phyloP scores from a whole-genome alignment of 257 asterid species.

The Solanum neorickii region DNA sequence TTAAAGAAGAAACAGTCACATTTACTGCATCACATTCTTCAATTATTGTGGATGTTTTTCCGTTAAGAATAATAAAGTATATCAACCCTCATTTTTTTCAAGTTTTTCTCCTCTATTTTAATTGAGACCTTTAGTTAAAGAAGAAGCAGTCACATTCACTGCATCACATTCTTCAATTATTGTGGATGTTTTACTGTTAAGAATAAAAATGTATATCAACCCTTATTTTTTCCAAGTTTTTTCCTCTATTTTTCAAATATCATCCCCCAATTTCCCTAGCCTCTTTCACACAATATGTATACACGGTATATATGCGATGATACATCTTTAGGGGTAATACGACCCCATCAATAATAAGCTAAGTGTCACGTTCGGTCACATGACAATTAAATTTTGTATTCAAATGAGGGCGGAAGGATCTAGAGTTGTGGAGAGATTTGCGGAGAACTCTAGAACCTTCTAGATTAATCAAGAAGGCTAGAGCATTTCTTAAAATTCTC shows the following conservation, averaged over 20 bases:
- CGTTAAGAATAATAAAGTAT: not conserved
- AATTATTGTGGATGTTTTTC: not conserved
- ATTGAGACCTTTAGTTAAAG: accelerated
- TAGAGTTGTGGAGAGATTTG: too few relatives aligned
- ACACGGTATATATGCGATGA: not conserved
- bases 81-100: not conserved
- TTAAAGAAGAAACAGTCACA: not conserved
- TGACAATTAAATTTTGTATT: too few relatives aligned
- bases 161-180: not conserved
- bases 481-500: too few relatives aligned
- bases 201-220: not conserved
- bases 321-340: too few relatives aligned
- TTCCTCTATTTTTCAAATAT: not conserved
- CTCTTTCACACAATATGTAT: not conserved
- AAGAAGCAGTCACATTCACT: not conserved
- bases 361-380: too few relatives aligned
- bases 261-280: not conserved
- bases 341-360: too few relatives aligned
- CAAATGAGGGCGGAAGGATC: too few relatives aligned
- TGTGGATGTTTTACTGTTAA: not conserved
- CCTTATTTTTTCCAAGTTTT: not conserved
- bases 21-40: not conserved
- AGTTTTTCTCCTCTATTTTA: not conserved
- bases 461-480: too few relatives aligned
- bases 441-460: too few relatives aligned